phyloP scores from a whole-genome alignment of 208 protist genomes.

The Strigomonas galati region DNA sequence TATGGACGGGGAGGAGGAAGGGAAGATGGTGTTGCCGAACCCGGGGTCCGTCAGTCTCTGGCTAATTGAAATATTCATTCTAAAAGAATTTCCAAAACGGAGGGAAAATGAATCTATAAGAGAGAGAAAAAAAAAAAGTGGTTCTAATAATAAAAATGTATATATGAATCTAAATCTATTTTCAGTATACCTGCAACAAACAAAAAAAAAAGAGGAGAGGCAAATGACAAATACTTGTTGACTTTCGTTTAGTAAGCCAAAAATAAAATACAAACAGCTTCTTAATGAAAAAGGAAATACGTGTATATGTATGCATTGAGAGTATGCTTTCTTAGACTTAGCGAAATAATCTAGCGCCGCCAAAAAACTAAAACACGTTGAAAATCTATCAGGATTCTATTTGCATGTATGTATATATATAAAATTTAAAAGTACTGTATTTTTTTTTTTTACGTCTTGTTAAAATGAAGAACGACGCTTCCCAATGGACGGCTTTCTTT shows the following conservation, averaged over 20 bases:
- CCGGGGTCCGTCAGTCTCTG: too few species aligned
- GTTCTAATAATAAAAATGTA: background rate
- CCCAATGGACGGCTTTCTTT: background rate
- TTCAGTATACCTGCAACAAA: background rate
- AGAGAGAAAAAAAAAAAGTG: background rate
- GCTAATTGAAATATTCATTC: too few species aligned
- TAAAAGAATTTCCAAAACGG: background rate
- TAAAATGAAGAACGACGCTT: constrained; percentile 31
- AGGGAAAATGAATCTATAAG: background rate
- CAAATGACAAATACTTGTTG: background rate
- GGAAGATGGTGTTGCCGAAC: too few species aligned
- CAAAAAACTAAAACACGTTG: too few species aligned
- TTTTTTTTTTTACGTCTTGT: background rate
- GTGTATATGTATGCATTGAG: too few species aligned
- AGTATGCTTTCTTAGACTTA: too few species aligned
- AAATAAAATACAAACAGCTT: background rate
- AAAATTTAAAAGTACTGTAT: background rate
- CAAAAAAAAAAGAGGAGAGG: background rate
- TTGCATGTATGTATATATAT: constrained; percentile 1
- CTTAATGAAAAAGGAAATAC: too few species aligned
- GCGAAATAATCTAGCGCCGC: too few species aligned
- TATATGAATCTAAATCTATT: background rate
- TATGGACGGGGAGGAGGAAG: too few species aligned
- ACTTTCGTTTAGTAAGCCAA: background rate
- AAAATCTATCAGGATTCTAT: too few species aligned